These are phyloP conservation scores for Erysimum cheiri DNA, from an alignment of 441 rosid species.

Conservation along the genomic window DNA sequence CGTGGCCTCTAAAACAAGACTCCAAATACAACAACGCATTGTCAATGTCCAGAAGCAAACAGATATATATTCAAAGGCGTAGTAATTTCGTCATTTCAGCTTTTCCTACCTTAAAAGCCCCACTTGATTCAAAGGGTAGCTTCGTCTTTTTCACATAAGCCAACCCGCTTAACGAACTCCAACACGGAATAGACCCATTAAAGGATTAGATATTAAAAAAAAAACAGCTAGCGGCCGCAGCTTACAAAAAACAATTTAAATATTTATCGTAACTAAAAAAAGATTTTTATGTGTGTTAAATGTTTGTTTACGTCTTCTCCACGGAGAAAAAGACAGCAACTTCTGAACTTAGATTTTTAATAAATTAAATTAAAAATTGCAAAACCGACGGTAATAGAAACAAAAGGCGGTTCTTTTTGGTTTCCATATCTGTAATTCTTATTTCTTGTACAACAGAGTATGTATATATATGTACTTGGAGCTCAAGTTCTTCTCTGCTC, in stretches of 20 bases:
- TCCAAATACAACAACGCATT: background rate
- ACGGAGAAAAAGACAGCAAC: slow-evolving; percentile 28
- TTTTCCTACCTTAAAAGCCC: background rate
- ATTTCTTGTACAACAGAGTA: background rate
- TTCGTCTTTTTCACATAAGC: background rate
- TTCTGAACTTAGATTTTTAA: background rate
- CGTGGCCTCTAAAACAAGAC: slow-evolving; percentile 24
- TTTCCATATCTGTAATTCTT: slow-evolving; percentile 17
- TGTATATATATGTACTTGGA: slow-evolving; percentile 33
- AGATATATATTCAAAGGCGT: background rate
- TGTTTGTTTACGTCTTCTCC: slow-evolving; percentile 42
- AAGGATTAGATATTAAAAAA: background rate
- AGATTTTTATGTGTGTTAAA: background rate
- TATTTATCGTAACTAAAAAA: background rate
- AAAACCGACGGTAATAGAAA: slow-evolving; percentile 36
- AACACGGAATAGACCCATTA: slow-evolving; percentile 40
- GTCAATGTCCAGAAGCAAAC: background rate
- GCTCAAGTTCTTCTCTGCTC: slow-evolving; percentile 37
- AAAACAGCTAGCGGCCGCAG: slow-evolving; percentile 41
- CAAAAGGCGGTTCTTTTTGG: slow-evolving; percentile 40
- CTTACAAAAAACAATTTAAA: background rate
- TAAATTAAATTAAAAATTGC: background rate
- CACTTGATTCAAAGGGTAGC: slow-evolving; percentile 28
- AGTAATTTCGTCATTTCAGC: slow-evolving; percentile 20
- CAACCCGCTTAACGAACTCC: slow-evolving; percentile 34